Percentiles rank a stretch among this genome's conserved stretches.
Conservation (phyloP, 2,329 filamentous ascomycete genomes). For the Trichoderma asperellum region DNA sequence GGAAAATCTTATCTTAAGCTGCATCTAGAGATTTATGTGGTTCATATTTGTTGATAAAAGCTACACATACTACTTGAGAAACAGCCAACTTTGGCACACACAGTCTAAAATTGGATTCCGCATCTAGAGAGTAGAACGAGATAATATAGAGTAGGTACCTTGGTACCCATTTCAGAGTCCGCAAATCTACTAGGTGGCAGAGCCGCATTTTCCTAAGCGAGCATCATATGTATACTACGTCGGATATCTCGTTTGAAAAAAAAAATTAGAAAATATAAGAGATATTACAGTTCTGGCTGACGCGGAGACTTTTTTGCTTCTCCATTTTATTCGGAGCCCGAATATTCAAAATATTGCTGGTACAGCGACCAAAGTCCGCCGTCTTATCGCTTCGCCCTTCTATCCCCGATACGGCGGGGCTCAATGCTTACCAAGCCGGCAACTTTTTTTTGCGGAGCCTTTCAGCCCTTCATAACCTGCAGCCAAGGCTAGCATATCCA, state of each 20-base stretch:
- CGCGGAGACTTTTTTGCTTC: neutral
- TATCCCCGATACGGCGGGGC: constrained; percentile 22
- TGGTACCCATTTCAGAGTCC: neutral
- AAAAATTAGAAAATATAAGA: neutral
- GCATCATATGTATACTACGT: neutral
- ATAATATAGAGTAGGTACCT: no score
- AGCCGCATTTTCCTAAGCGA: neutral
- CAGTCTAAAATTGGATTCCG: neutral
- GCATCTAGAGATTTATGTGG: neutral
- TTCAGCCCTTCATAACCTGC: constrained; percentile 26
- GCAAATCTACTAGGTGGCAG: neutral
- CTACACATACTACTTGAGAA: neutral
- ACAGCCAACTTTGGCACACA: neutral
- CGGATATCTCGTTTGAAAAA: neutral
- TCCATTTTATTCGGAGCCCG: no score
- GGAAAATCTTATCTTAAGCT: neutral
- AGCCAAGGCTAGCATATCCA: constrained; percentile 3
- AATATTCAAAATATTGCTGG: neutral
- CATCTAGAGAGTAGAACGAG: no score
- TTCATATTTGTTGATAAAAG: neutral
- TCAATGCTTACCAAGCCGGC: constrained; percentile 29
- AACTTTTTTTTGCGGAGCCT: constrained; percentile 30
- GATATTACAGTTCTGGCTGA: neutral
- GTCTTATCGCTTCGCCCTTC: neutral
- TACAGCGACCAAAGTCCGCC: neutral